Evolutionary conservation across 768 basidiomycete species (phyloP).

Genomic region (Tephrocybe sp.): DNA sequence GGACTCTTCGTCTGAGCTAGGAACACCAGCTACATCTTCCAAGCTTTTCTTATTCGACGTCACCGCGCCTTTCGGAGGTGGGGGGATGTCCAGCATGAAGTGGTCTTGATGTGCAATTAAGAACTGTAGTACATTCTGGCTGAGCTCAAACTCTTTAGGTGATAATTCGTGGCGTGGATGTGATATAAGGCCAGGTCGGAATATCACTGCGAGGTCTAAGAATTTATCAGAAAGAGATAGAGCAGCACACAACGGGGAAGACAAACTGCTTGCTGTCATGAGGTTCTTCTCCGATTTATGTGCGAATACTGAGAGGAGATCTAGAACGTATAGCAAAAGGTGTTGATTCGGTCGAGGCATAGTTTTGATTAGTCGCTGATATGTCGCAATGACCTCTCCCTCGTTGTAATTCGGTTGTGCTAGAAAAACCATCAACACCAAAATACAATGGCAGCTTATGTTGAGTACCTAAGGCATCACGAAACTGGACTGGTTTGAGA

Average conservation of each 20-base stretch:
- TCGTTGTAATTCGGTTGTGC: constrained; percentile 68
- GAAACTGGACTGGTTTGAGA: constrained; percentile 51
- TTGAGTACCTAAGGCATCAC: constrained; percentile 66
- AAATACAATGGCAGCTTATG: background rate
- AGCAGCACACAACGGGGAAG: background rate
- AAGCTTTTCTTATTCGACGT: constrained; percentile 29
- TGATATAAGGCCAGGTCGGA: constrained; percentile 91
- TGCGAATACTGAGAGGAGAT: constrained; percentile 92
- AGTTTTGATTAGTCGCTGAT: constrained; percentile 78
- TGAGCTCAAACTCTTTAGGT: constrained; percentile 81
- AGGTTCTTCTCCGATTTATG: constrained; percentile 88
- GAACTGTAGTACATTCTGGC: constrained; percentile 90
- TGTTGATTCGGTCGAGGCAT: constrained; percentile 92
- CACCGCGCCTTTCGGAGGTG: constrained; percentile 44
- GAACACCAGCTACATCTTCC: constrained; percentile 42
- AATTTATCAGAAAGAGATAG: background rate
- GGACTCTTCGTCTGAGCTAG: constrained; percentile 49
- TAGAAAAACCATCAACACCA: constrained; percentile 22
- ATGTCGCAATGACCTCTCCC: constrained; percentile 72
- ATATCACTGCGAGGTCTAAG: constrained; percentile 92
- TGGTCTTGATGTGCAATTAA: constrained; percentile 94
- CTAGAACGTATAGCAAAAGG: constrained; percentile 94
- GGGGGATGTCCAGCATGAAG: constrained; percentile 87
- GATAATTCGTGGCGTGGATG: constrained; percentile 85
- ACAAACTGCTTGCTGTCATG: constrained; percentile 92